Evolutionary conservation across 371 early-diverging fungal genomes (phyloP).

Genomic region (Lichtheimia ramosa): DNA sequence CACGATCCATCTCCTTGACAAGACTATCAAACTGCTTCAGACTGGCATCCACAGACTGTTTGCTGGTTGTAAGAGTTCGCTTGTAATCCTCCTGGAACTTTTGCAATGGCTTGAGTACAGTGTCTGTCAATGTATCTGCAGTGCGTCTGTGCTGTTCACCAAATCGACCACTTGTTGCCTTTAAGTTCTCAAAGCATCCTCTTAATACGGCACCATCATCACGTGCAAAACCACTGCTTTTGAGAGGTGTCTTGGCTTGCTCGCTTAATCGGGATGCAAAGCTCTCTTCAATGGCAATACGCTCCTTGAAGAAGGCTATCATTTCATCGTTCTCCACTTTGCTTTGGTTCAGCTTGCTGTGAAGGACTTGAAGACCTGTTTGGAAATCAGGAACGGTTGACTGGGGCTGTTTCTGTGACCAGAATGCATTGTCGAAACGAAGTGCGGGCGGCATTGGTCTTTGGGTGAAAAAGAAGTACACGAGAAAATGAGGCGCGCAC

Average conservation of each 20-base stretch:
- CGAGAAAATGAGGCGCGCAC: too few relatives aligned
- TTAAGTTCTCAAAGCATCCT: conserved; percentile 63
- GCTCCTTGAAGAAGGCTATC: conserved; percentile 63
- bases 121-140: conserved; percentile 53
- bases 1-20: conserved; percentile 50
- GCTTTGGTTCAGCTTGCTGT: conserved; percentile 72
- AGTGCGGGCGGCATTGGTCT: conserved; percentile 10
- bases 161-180: conserved; percentile 55
- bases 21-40: conserved; percentile 57
- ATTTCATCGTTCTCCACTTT: conserved; percentile 73
- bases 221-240: conserved; percentile 61
- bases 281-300: conserved; percentile 64
- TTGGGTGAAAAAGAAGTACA: not conserved
- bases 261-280: conserved; percentile 59
- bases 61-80: conserved; percentile 53
- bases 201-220: conserved; percentile 77
- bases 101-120: conserved; percentile 63
- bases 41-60: conserved; percentile 59
- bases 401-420: conserved; percentile 43
- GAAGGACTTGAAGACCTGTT: conserved; percentile 61
- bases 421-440: conserved; percentile 48
- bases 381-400: conserved; percentile 41
- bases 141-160: conserved; percentile 59
- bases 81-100: conserved; percentile 61
- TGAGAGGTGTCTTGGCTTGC: conserved; percentile 38